Evolutionary conservation across 805 yeast genomes (phyloP), one percentile per base, ranked within the genome.

Genomic region (Wickerhamiella parazyma): DNA sequence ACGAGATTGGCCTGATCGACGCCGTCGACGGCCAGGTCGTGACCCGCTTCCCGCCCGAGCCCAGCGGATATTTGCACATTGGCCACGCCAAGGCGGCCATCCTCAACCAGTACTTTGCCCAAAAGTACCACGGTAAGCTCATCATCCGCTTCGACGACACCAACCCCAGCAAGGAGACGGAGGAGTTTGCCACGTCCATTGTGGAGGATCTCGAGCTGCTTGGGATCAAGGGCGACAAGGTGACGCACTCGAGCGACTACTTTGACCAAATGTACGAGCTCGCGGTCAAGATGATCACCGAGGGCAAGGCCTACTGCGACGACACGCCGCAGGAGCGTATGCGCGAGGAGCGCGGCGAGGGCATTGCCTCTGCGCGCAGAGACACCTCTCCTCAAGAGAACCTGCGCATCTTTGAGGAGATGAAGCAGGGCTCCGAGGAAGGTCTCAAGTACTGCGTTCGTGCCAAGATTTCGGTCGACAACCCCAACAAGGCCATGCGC

Each of bases 51-150:
- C 98, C 95, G 42, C 99, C 99, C 51, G 99, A 91, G 70, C 99
- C 99, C 48, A 83, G 94, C 67, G 99, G 99, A 68, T 91, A 87
- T 66, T 73, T 91, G 66, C 99, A 91, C 67, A 91, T 91, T 66
- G 99, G 99, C 54, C 99, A 91, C 62, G 98, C 95, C 48, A 91
- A 91, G 67, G 98, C 98, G 49, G 99, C 99, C 44, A 72, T 91
- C 47, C 73, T 91, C 61, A 91, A 91, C 69, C 91, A 91, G 66
- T 89, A 87, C 69, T 89, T 91, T 68, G 98, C 99, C 39, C 79
- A 84, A 55, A 80, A 76, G 59, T 91, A 89, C 72, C 81, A 91
- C 59, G 99, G 99, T 62, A 91, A 91, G 67, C 75, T 91, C 62
- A 86, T 91, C 58, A 80, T 91, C 58, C 78, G 99, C 67, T 91